Conservation (phyloP, 148 eudicot species). For the Chenopodium album region DNA sequence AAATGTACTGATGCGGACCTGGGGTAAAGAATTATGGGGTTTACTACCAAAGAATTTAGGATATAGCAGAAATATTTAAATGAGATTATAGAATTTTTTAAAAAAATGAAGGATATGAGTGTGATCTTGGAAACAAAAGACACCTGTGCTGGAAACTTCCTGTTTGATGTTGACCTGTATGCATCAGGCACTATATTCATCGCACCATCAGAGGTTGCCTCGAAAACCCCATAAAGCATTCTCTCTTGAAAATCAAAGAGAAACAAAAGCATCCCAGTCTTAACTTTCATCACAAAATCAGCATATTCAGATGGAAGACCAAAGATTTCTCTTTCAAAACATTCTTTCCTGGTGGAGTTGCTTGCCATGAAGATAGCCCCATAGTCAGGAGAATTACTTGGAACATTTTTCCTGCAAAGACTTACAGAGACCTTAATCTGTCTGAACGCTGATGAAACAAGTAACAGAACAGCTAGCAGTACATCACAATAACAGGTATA, state of each 20-base stretch:
- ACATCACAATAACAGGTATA: background rate
- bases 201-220: conserved; percentile 63
- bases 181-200: conserved; percentile 51
- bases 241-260: conserved; percentile 57
- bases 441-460: background rate
- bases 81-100: background rate
- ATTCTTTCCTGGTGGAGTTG: conserved; percentile 44
- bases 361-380: conserved; percentile 79
- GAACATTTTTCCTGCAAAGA: background rate
- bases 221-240: conserved; percentile 67
- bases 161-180: conserved; percentile 37
- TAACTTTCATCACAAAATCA: conserved; percentile 56
- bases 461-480: background rate
- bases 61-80: no score
- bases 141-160: conserved; percentile 71
- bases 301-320: conserved; percentile 48
- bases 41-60: no score
- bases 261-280: conserved; percentile 72
- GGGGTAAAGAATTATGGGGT: conserved; percentile 13
- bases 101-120: background rate
- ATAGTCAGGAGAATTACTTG: conserved; percentile 38
- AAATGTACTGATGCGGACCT: conserved; percentile 41
- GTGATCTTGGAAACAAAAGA: background rate
- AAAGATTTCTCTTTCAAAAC: conserved; percentile 46
- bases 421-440: background rate